Evolutionary conservation across 2,329 filamentous ascomycete species (phyloP), one percentile per base, ranked within the genome.

Genomic region (Fusarium sarcochroum): DNA sequence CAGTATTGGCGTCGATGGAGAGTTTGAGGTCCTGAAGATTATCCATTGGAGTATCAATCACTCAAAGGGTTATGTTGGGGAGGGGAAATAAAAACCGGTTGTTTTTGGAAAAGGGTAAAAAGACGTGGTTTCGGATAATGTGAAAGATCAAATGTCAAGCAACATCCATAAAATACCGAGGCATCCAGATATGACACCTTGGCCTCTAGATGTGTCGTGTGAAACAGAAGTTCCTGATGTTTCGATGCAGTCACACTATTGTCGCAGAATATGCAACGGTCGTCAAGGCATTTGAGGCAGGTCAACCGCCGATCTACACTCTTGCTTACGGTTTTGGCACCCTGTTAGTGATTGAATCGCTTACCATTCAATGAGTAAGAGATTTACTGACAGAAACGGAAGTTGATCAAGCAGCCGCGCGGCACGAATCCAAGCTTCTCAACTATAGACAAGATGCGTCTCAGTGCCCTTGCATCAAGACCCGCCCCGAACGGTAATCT

Each of bases 21-120:
- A 69, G 50, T 18, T 51, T 69, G 27, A 69, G 32, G 18, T 69
- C 66, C 21, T 46, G 34, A 18, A 69, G 66, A 14, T 46, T 66
- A 10, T 69, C 48, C 66, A 69, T 68, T 37, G 35, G 20, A 41
- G 34, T 8, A 8, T 15, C 15, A 21, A 30, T 30, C 10, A 13
- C 27, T 18, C 9, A n/a, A 20, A 15, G 48, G 40, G 32, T 10
- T 23, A 8, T 35, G n/a, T 14, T 17, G 8, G 14, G 17, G 34
- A 35, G 14, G 15, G 32, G 8, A 15, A 17, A 6, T 35, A 17
- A 9, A 10, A 35, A 35, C 6, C 7, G 17, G 2, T 35, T 35
- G 34, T 7, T 17, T 17, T 7, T 35, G 14, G 15, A 35, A 17
- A 17, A 8, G 14, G 4, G 15, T 27, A 27, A 20, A 25, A 54